Evolutionary conservation across 768 basidiomycete genomes (phyloP).

Genomic region (Phylloporus sp.): DNA sequence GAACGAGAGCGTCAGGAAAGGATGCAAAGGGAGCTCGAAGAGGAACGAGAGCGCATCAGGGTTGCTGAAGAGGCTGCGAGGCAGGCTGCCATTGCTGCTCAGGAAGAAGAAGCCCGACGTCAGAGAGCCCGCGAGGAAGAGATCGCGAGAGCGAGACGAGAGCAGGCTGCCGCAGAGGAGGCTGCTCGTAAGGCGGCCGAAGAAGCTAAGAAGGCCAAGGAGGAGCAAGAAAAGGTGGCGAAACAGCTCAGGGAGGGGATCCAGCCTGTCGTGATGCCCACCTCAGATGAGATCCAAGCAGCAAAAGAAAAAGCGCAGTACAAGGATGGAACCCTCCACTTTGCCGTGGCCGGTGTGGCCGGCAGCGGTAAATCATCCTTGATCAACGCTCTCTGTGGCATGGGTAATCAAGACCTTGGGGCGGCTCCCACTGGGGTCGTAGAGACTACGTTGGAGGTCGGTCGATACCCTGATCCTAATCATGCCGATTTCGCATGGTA

Average conservation of each 20-base stretch:
- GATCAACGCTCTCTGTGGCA: constrained; percentile 33
- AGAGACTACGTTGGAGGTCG: constrained; percentile 31
- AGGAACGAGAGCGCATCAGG: constrained; percentile 16
- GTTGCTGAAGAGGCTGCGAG: constrained; percentile 23
- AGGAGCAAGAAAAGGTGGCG: constrained; percentile 21
- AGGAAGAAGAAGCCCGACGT: constrained; percentile 23
- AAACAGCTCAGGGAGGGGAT: constrained; percentile 24
- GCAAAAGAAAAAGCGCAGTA: constrained; percentile 26
- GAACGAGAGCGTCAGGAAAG: constrained; percentile 21
- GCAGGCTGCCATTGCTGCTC: constrained; percentile 21
- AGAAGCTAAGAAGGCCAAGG: constrained; percentile 18
- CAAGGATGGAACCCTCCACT: constrained; percentile 28
- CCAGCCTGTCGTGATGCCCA: constrained; percentile 30
- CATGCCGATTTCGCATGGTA: constrained; percentile 32
- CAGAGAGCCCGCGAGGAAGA: constrained; percentile 20
- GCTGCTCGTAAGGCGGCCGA: constrained; percentile 23
- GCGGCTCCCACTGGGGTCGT: constrained; percentile 32
- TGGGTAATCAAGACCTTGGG: constrained; percentile 20
- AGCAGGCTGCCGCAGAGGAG: constrained; percentile 21
- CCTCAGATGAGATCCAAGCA: constrained; percentile 21
- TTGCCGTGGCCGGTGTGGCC: constrained; percentile 28
- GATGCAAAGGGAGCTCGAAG: constrained; percentile 16
- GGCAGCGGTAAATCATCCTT: constrained; percentile 32
- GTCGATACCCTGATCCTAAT: constrained; percentile 28
- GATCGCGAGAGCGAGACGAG: constrained; percentile 10